Conservation (phyloP, 2,329 filamentous ascomycete genomes). For the Atkinsonella texensis region DNA sequence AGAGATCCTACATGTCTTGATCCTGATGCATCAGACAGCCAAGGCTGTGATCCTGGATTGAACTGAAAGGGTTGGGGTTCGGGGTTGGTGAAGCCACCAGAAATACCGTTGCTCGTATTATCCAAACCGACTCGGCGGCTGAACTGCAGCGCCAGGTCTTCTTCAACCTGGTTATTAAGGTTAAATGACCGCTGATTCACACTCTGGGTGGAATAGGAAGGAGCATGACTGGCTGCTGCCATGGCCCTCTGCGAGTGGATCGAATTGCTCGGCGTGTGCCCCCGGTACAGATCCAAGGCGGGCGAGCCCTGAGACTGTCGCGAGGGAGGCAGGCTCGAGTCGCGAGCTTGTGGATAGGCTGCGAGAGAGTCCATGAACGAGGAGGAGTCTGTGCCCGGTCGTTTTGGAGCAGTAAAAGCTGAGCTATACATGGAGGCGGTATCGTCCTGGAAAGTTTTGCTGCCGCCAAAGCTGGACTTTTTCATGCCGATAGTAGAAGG, state of each 20-base stretch:
- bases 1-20: slow-evolving; percentile 17
- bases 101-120: slow-evolving; percentile 11
- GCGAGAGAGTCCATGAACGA: slow-evolving; percentile 27
- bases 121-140: slow-evolving; percentile 23
- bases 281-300: slow-evolving; percentile 22
- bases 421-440: slow-evolving; percentile 13
- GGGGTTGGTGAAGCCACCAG: slow-evolving; percentile 17
- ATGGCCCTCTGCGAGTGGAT: slow-evolving; percentile 35
- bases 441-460: slow-evolving; percentile 13
- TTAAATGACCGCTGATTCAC: slow-evolving; percentile 24
- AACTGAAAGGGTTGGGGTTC: slow-evolving; percentile 30
- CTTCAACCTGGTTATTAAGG: slow-evolving; percentile 25
- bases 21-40: slow-evolving; percentile 23
- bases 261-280: slow-evolving; percentile 31
- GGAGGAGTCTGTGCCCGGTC: slow-evolving; percentile 22
- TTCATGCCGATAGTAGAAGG: slow-evolving; percentile 33
- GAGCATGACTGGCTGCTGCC: slow-evolving; percentile 26
- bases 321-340: slow-evolving; percentile 43
- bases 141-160: slow-evolving; percentile 25
- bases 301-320: slow-evolving; percentile 37
- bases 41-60: slow-evolving; percentile 35
- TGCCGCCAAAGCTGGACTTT: slow-evolving; percentile 15
- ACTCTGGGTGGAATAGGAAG: slow-evolving; percentile 35
- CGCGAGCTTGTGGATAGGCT: slow-evolving; percentile 31
- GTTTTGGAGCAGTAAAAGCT: slow-evolving; percentile 18